Conservation (phyloP, 768 basidiomycete species). For the Rhizopogon sp. region DNA sequence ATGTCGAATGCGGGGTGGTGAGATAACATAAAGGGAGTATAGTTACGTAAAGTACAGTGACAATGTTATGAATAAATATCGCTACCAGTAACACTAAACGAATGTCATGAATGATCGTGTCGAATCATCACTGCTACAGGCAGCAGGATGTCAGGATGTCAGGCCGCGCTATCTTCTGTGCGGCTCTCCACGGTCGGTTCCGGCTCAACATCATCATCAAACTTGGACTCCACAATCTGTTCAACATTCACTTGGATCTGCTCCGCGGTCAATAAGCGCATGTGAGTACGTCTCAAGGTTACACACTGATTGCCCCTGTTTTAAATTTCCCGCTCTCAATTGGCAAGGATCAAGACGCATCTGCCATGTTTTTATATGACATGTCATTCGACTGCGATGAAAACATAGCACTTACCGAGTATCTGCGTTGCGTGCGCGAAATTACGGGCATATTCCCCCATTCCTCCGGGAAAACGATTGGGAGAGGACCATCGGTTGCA, state of each 20-base stretch:
- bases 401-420: background rate
- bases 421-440: background rate
- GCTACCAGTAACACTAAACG: too few relatives aligned
- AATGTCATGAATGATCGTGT: too few relatives aligned
- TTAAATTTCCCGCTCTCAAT: background rate
- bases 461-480: constrained; percentile 1
- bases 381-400: background rate
- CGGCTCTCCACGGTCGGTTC: background rate
- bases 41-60: too few relatives aligned
- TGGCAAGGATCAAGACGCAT: constrained; percentile 1
- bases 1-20: too few relatives aligned
- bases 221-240: constrained; percentile 12
- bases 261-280: background rate
- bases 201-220: constrained; percentile 1
- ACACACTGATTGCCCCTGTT: constrained; percentile 8
- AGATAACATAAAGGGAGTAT: too few relatives aligned
- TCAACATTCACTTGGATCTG: constrained; percentile 17
- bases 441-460: background rate
- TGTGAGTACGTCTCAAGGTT: background rate
- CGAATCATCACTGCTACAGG: background rate
- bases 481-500: background rate
- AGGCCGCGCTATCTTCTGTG: background rate
- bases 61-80: too few relatives aligned
- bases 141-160: background rate
- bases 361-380: background rate